These are phyloP conservation scores for Rhodotorula sp. DNA, from an alignment of 1,284 basidiomycete species.

Conservation along the genomic window DNA sequence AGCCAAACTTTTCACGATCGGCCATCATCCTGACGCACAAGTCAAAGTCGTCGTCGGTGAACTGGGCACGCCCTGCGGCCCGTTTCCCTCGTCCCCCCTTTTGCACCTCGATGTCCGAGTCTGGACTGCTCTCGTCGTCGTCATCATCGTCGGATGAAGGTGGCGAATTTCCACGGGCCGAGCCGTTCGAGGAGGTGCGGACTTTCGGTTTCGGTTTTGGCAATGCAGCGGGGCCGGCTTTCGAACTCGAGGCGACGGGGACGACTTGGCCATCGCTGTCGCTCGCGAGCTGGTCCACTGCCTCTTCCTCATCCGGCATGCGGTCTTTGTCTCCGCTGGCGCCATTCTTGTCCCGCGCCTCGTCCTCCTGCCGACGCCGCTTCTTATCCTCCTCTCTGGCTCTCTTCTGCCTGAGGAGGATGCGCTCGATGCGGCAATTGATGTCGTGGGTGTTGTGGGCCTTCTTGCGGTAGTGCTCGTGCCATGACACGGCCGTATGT, in stretches of 20 bases:
- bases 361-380: not conserved
- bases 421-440: not conserved
- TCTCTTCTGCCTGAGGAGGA: constrained; percentile 5
- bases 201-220: not conserved
- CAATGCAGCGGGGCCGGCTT: not conserved
- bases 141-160: not conserved
- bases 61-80: not conserved
- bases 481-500: constrained; percentile 17
- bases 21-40: constrained; percentile 4
- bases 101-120: not conserved
- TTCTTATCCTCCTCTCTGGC: not conserved
- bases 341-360: not conserved
- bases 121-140: not conserved
- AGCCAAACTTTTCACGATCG: not conserved
- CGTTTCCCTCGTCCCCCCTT: not conserved
- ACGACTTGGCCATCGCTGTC: not conserved
- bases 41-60: constrained; percentile 4
- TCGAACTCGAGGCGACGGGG: not conserved
- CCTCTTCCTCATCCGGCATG: not conserved
- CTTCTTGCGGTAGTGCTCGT: constrained; percentile 19
- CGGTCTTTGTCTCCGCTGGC: not conserved
- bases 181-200: not conserved
- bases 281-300: not conserved
- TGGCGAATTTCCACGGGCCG: not conserved
- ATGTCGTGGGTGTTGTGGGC: not conserved